A percentile compares a stretch with the other conserved stretches of the same genome.
Conservation (phyloP, 352 stramenopile species). For the Phytophthora fragariae region DNA sequence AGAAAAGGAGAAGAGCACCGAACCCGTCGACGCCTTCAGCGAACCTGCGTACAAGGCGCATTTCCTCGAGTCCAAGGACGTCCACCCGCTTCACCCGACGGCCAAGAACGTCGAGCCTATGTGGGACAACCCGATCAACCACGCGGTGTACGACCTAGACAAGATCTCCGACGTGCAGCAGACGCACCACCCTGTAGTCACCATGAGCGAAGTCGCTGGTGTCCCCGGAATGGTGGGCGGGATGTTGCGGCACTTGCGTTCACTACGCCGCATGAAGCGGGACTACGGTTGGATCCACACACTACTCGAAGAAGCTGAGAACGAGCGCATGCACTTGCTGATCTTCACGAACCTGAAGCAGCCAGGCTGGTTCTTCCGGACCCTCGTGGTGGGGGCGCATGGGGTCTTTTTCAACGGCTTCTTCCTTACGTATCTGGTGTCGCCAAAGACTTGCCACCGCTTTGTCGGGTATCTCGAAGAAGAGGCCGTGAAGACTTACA, state of each 20-base stretch:
- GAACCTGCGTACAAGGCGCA: slow-evolving; percentile 37
- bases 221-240: slow-evolving; percentile 83
- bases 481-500: slow-evolving; percentile 92
- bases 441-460: slow-evolving; percentile 88
- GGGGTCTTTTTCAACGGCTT: slow-evolving; percentile 91
- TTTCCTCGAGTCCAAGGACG: slow-evolving; percentile 36
- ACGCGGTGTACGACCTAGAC: slow-evolving; percentile 46
- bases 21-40: slow-evolving; percentile 24
- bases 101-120: slow-evolving; percentile 15
- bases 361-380: slow-evolving; percentile 78
- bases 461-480: slow-evolving; percentile 95
- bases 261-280: slow-evolving; percentile 83
- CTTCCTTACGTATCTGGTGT: slow-evolving; percentile 87
- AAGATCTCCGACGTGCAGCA: slow-evolving; percentile 39
- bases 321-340: slow-evolving; percentile 94
- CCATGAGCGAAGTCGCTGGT: slow-evolving; percentile 56
- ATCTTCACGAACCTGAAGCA: slow-evolving; percentile 92
- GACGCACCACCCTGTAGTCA: slow-evolving; percentile 40
- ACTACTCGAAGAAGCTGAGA: slow-evolving; percentile 93
- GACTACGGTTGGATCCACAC: slow-evolving; percentile 94
- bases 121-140: slow-evolving; percentile 48
- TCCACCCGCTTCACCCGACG: slow-evolving; percentile 20
- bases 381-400: slow-evolving; percentile 82
- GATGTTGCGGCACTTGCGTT: slow-evolving; percentile 82
- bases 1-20: background rate